Base-by-base conservation (phyloP, 306 rosid species). In the Vicia faba region DNA sequence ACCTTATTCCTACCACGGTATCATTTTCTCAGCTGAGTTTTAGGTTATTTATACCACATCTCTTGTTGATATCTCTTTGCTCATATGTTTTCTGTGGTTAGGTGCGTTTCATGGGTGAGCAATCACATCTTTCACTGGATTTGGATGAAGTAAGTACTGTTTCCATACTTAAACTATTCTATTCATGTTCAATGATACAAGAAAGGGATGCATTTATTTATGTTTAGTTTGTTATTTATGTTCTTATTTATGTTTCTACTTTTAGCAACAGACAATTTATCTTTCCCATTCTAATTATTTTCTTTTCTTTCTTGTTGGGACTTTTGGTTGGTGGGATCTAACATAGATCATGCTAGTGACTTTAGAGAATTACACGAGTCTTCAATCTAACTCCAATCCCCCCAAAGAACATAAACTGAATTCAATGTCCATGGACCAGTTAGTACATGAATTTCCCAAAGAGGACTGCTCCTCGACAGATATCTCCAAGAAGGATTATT, bases 51-150 rank as follows among this genome's bases (percentile, higher is more conserved):
- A 71, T 68, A 56, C 73, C 46, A 41, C 46, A 41, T 58, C 56
- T 26, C 54, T 60, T 40, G 35, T 18, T 68, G 58, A 75, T 71
- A 35, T 57, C 45, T 66, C 46, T 65, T 69, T 46, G 4, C 43
- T 60, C 33, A 20, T 10, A 44, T 56, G 43, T 71, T 71, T 70
- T 36, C 61, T 53, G 66, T 79, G 72, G 66, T 50, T 51, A 93
- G 98, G 89, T 93, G 68, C 75, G 59, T 69, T 93, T 93, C 90
- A 93, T 93, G 98, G 90, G 96, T 25, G 95, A 89, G 82, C 96
- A 93, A 40, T 90, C 97, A 55, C 96, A 93, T 73, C 86, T 86
- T 69, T 86, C 92, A 29, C 80, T 89, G 98, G 90, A 88, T 74
- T 84, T 90, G 49, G 96, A 93, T 75, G 76, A 82, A 43, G 96